A percentile compares a stretch with the other conserved stretches of the same genome.
These are phyloP conservation scores for Pythium grandisporangium DNA, from an alignment of 352 stramenopile species.

Conservation along the genomic window DNA sequence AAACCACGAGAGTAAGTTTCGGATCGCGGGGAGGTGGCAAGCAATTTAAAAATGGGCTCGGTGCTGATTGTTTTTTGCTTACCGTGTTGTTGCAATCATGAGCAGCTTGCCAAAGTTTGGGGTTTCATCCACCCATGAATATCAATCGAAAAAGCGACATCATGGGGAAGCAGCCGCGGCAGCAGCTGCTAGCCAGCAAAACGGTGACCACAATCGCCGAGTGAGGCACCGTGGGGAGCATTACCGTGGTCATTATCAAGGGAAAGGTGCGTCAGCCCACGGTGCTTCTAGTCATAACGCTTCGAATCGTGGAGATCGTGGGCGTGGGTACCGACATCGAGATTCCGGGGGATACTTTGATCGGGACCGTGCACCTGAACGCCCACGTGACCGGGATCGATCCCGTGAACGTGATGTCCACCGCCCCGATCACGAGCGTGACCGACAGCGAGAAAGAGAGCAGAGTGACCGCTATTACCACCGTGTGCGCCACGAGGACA, in stretches of 20 bases:
- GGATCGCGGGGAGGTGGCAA: neutral
- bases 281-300: conserved; percentile 9
- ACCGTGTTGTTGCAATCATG: conserved; percentile 1
- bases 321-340: conserved; percentile 24
- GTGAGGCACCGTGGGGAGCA: conserved; percentile 8
- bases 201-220: conserved; percentile 2
- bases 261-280: too few species aligned
- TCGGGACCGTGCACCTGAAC: conserved; percentile 21
- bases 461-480: neutral
- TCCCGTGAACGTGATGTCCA: conserved; percentile 5
- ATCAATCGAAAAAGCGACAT: conserved; percentile 82
- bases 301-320: conserved; percentile 2
- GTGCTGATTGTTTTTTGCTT: neutral
- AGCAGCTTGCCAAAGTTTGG: conserved; percentile 75
- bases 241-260: conserved; percentile 6
- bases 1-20: conserved; percentile 69
- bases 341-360: conserved; percentile 23
- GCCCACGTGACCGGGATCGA: conserved; percentile 10
- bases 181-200: conserved; percentile 9
- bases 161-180: conserved; percentile 55
- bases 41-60: neutral
- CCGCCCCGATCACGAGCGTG: neutral
- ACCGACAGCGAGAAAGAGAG: neutral
- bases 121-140: conserved; percentile 79
- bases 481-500: conserved; percentile 1